Base-by-base conservation (phyloP, 139 green algal genomes). In the Penium margaritaceum region DNA sequence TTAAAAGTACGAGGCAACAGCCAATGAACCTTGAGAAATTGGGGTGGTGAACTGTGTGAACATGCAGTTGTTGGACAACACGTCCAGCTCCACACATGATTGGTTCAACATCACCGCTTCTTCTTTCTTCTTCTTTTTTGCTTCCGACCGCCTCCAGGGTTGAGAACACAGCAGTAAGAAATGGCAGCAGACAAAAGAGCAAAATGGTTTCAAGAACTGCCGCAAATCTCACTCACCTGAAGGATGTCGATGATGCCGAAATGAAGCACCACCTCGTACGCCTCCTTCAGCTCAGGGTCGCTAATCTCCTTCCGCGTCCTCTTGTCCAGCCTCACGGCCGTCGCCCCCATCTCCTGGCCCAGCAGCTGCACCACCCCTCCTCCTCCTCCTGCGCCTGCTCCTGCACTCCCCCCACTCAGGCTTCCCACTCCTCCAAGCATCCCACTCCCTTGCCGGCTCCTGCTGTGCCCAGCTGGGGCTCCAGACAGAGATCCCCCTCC, bases 191-290 rank as follows among this genome's bases (percentile, higher is more conserved):
- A 21, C 3, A 55, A 30, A 55, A 24, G 5, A 30, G 44, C 44
- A 55, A 55, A 51, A 51, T 51, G 41, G 41, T 12, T 51, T 51
- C 41, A 51, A 21, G 9, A 51, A 21, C 12, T 12, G 9, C 41
- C 41, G 9, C 41, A 51, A 21, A 12, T 12, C 32, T 36, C 43
- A 5, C 62, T 95, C 61, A 93, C 88, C 87, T 94, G 89, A 27
- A 96, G 86, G 17, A 96, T 89, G 77, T 96, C 90, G 46, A 95
- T 96, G 79, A 96, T 89, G 29, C 87, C 90, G 67, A 96, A 92
- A 79, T 90, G 90, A 27, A 96, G 65, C 66, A 96, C 86, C 19
- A 89, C 88, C n/a, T 85, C 81, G 21, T 74, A 74, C 21, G 66
- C 66, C 53, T 74, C 66, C 34, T 17, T 41, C 24, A 74, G 66